These are phyloP conservation scores for Citrus medica DNA, from an alignment of 345 rosid species.

Conservation along the genomic window DNA sequence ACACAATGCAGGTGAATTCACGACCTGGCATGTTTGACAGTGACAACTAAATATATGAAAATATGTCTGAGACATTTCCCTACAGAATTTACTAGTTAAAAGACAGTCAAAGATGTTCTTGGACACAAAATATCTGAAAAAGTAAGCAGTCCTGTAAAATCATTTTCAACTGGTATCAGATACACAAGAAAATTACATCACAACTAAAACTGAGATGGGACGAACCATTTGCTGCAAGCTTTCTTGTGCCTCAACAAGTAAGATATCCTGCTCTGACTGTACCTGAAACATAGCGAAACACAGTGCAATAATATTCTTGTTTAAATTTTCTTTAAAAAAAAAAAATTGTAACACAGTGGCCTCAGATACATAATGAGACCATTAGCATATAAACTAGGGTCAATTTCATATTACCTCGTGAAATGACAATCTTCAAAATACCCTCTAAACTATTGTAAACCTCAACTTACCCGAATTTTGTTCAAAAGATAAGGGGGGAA, in stretches of 20 bases:
- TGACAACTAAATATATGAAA: not conserved
- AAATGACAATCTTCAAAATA: no score
- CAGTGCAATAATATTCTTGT: not conserved
- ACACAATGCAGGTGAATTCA: not conserved
- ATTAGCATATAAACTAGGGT: not conserved
- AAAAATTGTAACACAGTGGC: not conserved
- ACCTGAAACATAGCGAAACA: constrained; percentile 28
- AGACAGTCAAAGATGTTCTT: not conserved
- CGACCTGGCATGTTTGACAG: not conserved
- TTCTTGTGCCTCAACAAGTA: constrained; percentile 38
- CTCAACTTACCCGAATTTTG: no score
- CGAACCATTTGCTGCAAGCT: constrained; percentile 45
- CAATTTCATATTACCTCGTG: no score
- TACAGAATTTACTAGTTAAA: not conserved
- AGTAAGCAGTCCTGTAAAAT: not conserved
- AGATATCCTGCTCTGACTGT: constrained; percentile 34
- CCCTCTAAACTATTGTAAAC: no score
- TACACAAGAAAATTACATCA: not conserved
- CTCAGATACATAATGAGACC: not conserved
- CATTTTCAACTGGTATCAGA: not conserved
- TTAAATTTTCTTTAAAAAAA: not conserved
- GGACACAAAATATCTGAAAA: not conserved
- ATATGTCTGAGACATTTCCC: not conserved
- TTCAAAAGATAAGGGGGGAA: no score
- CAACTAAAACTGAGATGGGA: constrained; percentile 1